Evolutionary conservation across 2,329 filamentous ascomycete species (phyloP).

Genomic region (Microthyrium microscopicum): DNA sequence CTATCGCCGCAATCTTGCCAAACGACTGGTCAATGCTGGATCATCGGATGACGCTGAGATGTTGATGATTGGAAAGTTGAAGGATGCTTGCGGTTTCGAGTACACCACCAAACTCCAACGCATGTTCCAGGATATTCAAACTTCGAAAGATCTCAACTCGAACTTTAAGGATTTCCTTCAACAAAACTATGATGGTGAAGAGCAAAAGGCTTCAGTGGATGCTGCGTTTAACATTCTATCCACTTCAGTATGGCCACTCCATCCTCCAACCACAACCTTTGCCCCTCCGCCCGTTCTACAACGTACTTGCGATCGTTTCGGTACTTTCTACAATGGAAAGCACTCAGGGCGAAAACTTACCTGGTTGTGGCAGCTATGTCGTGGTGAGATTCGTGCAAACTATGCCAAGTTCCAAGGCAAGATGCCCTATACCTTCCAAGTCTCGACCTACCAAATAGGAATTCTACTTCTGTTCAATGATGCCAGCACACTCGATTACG

Average conservation of each 20-base stretch:
- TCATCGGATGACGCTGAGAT: conserved; percentile 96
- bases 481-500: conserved; percentile 65
- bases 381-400: conserved; percentile 87
- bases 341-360: conserved; percentile 92
- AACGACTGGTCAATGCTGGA: conserved; percentile 84
- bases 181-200: conserved; percentile 45
- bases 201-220: conserved; percentile 56
- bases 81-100: conserved; percentile 96
- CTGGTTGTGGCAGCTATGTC: conserved; percentile 97
- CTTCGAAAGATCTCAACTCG: conserved; percentile 89
- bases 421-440: conserved; percentile 89
- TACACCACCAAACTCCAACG: conserved; percentile 99
- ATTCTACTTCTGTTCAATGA: conserved; percentile 93
- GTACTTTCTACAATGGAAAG: conserved; percentile 86
- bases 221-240: conserved; percentile 85
- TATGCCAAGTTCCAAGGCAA: conserved; percentile 65
- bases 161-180: conserved; percentile 68
- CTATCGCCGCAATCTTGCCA: conserved; percentile 91
- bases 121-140: conserved; percentile 99
- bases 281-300: conserved; percentile 71
- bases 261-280: conserved; percentile 74
- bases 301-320: conserved; percentile 77
- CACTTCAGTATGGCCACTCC: conserved; percentile 93
- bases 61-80: conserved; percentile 98
- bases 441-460: conserved; percentile 96